These are phyloP conservation scores for Melanopsichium pennsylvanicum DNA, from an alignment of 1,284 basidiomycete genomes.

Conservation along the genomic window DNA sequence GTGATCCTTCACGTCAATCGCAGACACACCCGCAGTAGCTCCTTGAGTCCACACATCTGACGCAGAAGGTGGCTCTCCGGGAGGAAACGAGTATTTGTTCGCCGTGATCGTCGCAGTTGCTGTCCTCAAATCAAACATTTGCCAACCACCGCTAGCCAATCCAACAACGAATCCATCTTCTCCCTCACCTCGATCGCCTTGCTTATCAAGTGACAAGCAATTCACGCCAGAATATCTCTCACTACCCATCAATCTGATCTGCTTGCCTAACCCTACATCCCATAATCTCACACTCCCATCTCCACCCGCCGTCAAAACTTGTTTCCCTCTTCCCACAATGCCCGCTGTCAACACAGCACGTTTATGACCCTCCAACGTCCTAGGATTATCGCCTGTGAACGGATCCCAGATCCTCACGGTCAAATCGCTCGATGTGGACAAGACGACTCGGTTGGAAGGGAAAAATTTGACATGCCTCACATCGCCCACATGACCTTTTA, in stretches of 20 bases:
- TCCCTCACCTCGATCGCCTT: slow-evolving; percentile 5
- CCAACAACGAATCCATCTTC: slow-evolving; percentile 67
- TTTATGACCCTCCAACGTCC: slow-evolving; percentile 76
- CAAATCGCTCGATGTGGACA: slow-evolving; percentile 76
- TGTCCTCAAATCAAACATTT: slow-evolving; percentile 72
- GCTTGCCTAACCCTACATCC: slow-evolving; percentile 74
- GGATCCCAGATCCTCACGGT: slow-evolving; percentile 73
- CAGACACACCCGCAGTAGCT: slow-evolving; percentile 59
- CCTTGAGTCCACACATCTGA: slow-evolving; percentile 72
- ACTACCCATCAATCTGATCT: slow-evolving; percentile 61
- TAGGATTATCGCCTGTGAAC: slow-evolving; percentile 67
- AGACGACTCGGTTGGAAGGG: slow-evolving; percentile 65
- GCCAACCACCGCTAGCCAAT: slow-evolving; percentile 72
- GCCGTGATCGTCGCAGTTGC: slow-evolving; percentile 68
- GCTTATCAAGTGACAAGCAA: slow-evolving; percentile 66
- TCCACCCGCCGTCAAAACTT: slow-evolving; percentile 72
- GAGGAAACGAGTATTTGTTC: slow-evolving; percentile 62
- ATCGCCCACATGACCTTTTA: slow-evolving; percentile 57
- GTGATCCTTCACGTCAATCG: slow-evolving; percentile 45
- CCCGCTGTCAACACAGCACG: slow-evolving; percentile 71
- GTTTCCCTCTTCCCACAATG: slow-evolving; percentile 74
- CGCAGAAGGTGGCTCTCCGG: slow-evolving; percentile 50
- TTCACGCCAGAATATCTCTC: slow-evolving; percentile 68
- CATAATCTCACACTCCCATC: slow-evolving; percentile 78
- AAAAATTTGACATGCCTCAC: slow-evolving; percentile 55